A percentile compares a stretch with the other conserved stretches of the same genome.
These are phyloP conservation scores for Aspergillus diversus DNA, from an alignment of 495 filamentous ascomycete species.

Conservation along the genomic window DNA sequence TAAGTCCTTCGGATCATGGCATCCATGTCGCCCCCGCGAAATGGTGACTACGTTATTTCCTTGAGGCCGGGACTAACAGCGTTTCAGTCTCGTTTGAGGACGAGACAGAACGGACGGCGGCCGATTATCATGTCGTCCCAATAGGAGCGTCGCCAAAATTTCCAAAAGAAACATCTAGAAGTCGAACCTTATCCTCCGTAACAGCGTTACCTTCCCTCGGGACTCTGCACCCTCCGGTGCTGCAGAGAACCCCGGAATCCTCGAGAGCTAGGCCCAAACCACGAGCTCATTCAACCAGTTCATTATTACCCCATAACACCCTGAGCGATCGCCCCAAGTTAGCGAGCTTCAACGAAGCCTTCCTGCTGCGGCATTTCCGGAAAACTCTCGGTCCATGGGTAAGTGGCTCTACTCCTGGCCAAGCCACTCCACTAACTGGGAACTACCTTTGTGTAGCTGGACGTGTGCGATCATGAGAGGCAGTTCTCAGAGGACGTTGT, in stretches of 20 bases:
- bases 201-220: slow-evolving; percentile 29
- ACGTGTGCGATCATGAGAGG: slow-evolving; percentile 42
- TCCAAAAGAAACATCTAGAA: slow-evolving; percentile 32
- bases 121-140: slow-evolving; percentile 44
- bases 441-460: slow-evolving; percentile 30
- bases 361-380: slow-evolving; percentile 46
- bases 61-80: background rate
- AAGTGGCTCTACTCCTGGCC: background rate
- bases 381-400: slow-evolving; percentile 45
- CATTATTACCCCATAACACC: slow-evolving; percentile 23
- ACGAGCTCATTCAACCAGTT: slow-evolving; percentile 27
- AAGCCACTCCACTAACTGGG: slow-evolving; percentile 5
- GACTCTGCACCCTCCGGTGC: slow-evolving; percentile 20
- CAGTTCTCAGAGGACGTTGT: slow-evolving; percentile 42
- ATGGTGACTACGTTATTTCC: too few species aligned
- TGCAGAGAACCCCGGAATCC: slow-evolving; percentile 21
- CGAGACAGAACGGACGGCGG: slow-evolving; percentile 46
- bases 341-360: slow-evolving; percentile 43
- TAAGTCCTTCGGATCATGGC: background rate
- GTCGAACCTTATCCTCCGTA: slow-evolving; percentile 33
- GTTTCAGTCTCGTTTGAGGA: slow-evolving; percentile 44
- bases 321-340: slow-evolving; percentile 33
- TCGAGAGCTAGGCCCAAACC: slow-evolving; percentile 17
- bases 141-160: slow-evolving; percentile 23
- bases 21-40: background rate